Conservation (phyloP, 1,139 yeast genomes). For the Debaryomyces singareniensis region DNA sequence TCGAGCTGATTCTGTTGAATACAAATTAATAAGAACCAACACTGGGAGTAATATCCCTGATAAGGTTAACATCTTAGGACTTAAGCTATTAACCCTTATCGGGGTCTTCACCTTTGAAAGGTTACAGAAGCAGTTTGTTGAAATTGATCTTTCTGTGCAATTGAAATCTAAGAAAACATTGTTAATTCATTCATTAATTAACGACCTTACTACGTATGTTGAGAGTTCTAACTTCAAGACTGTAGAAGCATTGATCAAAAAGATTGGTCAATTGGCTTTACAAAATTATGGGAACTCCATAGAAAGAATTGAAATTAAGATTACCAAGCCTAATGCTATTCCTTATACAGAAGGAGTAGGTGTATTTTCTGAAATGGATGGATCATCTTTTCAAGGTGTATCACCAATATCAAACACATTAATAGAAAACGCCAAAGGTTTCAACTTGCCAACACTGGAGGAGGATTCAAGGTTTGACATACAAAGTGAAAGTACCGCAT, state of each 20-base stretch:
- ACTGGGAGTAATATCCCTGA: constrained; percentile 24
- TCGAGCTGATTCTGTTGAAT: constrained; percentile 46
- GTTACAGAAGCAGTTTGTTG: constrained; percentile 66
- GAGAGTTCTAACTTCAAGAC: constrained; percentile 79
- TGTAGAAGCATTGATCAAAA: constrained; percentile 82
- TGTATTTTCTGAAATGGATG: constrained; percentile 54
- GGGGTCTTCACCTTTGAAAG: constrained; percentile 93
- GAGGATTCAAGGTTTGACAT: constrained; percentile 9
- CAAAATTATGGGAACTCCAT: constrained; percentile 32
- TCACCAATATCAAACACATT: constrained; percentile 13
- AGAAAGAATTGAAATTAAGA: constrained; percentile 45
- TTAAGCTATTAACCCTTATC: constrained; percentile 65
- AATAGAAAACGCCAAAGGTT: constrained; percentile 7
- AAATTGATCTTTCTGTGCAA: constrained; percentile 48
- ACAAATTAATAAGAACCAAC: constrained; percentile 23
- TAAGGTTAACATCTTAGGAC: constrained; percentile 40
- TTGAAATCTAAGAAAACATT: constrained; percentile 32
- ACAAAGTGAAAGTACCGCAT: constrained; percentile 46
- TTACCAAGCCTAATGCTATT: constrained; percentile 84
- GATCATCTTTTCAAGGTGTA: constrained; percentile 23
- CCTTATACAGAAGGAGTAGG: constrained; percentile 89
- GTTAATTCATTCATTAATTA: constrained; percentile 33
- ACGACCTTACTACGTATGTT: constrained; percentile 49
- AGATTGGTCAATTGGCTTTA: constrained; percentile 60
- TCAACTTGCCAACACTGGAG: constrained; percentile 32